These are phyloP conservation scores for Comarum palustre DNA, from an alignment of 306 rosid species.

Conservation along the genomic window DNA sequence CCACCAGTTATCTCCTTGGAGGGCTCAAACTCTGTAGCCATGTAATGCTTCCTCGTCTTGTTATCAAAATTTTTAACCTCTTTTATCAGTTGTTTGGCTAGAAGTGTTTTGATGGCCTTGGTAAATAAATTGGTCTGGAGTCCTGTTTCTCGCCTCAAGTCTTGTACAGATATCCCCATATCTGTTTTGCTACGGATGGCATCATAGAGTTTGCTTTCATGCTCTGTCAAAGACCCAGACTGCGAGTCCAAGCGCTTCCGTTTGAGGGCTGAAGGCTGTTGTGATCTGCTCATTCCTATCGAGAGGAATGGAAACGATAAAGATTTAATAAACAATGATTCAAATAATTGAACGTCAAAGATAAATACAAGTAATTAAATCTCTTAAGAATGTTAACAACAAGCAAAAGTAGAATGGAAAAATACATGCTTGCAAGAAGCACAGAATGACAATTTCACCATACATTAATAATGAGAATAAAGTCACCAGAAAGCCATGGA, in stretches of 20 bases:
- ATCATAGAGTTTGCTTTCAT: conserved; percentile 42
- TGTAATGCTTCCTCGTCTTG: conserved; percentile 65
- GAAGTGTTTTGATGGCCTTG: conserved; percentile 51
- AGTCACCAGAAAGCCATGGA: not conserved
- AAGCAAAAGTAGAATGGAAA: not conserved
- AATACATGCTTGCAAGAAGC: not conserved
- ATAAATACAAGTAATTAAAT: not conserved
- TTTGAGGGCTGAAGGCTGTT: conserved; percentile 46
- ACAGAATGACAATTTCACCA: not conserved
- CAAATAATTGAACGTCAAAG: not conserved
- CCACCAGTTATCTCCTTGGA: conserved; percentile 69
- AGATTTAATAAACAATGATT: not conserved
- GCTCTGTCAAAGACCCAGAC: conserved; percentile 37
- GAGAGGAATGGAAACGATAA: not conserved
- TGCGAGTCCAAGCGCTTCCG: conserved; percentile 39
- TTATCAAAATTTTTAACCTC: conserved; percentile 58
- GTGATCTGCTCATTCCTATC: conserved; percentile 46
- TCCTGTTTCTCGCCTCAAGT: conserved; percentile 52
- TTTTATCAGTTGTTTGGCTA: conserved; percentile 51
- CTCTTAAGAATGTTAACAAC: not conserved
- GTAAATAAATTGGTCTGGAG: conserved; percentile 37
- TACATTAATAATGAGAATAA: not conserved
- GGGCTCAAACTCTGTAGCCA: conserved; percentile 70
- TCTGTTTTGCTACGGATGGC: conserved; percentile 48
- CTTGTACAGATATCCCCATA: conserved; percentile 61